Percentiles rank a stretch among this genome's conserved stretches.
These are phyloP conservation scores for Paecilomyces formosus DNA, from an alignment of 2,329 filamentous ascomycete species.

Conservation along the genomic window DNA sequence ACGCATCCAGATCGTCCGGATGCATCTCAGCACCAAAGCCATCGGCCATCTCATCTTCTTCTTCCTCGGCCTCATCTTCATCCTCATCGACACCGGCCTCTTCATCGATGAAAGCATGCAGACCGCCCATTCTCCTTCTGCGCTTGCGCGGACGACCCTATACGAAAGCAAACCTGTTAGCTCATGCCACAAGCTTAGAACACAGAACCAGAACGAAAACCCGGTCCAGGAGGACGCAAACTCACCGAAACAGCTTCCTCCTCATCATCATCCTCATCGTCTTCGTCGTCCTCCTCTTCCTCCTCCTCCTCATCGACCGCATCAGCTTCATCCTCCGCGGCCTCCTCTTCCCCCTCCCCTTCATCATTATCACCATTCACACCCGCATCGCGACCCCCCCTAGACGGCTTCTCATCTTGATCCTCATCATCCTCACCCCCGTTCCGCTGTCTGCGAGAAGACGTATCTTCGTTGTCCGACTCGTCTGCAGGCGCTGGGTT, in stretches of 20 bases:
- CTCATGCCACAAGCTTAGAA: not conserved
- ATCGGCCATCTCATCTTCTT: slow-evolving; percentile 77
- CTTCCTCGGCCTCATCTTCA: slow-evolving; percentile 81
- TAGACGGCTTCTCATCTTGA: slow-evolving; percentile 20
- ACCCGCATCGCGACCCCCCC: slow-evolving; percentile 22
- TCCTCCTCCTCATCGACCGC: slow-evolving; percentile 40
- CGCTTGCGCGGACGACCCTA: slow-evolving; percentile 73
- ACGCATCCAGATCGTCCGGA: slow-evolving; percentile 77
- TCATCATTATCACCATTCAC: slow-evolving; percentile 37
- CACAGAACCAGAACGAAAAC: no score
- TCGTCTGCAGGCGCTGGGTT: slow-evolving; percentile 69
- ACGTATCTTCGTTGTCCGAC: slow-evolving; percentile 56
- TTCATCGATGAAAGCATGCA: slow-evolving; percentile 89
- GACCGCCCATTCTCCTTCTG: slow-evolving; percentile 56
- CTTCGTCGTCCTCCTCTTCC: slow-evolving; percentile 45
- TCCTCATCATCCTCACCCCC: slow-evolving; percentile 39
- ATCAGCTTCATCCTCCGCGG: slow-evolving; percentile 33
- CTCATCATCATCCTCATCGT: slow-evolving; percentile 48
- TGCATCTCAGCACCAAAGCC: slow-evolving; percentile 85
- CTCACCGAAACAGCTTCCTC: slow-evolving; percentile 49
- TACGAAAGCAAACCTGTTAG: slow-evolving; percentile 5
- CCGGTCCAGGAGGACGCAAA: slow-evolving; percentile 5
- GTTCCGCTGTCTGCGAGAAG: slow-evolving; percentile 30
- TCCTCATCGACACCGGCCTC: slow-evolving; percentile 96
- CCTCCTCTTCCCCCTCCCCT: slow-evolving; percentile 54